Conservation (phyloP, 2,329 filamentous ascomycete genomes). For the Cladophialophora chaetospira region DNA sequence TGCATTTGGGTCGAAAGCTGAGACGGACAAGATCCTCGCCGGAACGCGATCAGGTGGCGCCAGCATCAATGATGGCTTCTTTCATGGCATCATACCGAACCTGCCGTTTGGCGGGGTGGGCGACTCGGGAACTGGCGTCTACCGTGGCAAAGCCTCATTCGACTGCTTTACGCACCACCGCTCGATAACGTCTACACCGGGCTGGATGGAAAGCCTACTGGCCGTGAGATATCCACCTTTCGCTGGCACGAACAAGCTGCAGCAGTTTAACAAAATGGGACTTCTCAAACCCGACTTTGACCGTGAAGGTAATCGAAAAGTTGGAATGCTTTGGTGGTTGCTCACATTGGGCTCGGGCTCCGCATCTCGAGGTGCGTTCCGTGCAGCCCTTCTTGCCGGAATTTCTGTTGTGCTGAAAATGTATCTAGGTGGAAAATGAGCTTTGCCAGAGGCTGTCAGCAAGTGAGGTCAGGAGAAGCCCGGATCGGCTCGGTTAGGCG, state of each 20-base stretch:
- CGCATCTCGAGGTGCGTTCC: slow-evolving; percentile 16
- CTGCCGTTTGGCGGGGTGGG: slow-evolving; percentile 83
- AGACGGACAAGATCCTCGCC: slow-evolving; percentile 70
- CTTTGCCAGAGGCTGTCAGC: neutral
- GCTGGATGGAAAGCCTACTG: slow-evolving; percentile 62
- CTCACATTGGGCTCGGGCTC: slow-evolving; percentile 31
- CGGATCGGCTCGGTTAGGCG: too few relatives aligned
- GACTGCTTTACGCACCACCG: slow-evolving; percentile 65
- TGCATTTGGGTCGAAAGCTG: slow-evolving; percentile 78
- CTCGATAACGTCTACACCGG: slow-evolving; percentile 59
- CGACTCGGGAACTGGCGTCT: slow-evolving; percentile 72
- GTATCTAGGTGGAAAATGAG: neutral
- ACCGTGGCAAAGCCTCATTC: slow-evolving; percentile 72
- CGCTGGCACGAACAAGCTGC: slow-evolving; percentile 52
- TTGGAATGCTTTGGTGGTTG: slow-evolving; percentile 29
- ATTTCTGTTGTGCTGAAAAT: slow-evolving; percentile 17
- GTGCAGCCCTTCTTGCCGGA: slow-evolving; percentile 20
- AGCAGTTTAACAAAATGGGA: slow-evolving; percentile 54
- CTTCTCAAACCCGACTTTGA: slow-evolving; percentile 62
- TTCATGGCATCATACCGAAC: slow-evolving; percentile 70
- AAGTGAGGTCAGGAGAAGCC: neutral
- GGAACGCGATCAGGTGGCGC: slow-evolving; percentile 69
- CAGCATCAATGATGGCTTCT: slow-evolving; percentile 60
- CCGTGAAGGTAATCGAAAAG: slow-evolving; percentile 50
- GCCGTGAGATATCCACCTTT: slow-evolving; percentile 64